Conservation (phyloP, 169 alveolate species). For the Condylostoma magnum region DNA sequence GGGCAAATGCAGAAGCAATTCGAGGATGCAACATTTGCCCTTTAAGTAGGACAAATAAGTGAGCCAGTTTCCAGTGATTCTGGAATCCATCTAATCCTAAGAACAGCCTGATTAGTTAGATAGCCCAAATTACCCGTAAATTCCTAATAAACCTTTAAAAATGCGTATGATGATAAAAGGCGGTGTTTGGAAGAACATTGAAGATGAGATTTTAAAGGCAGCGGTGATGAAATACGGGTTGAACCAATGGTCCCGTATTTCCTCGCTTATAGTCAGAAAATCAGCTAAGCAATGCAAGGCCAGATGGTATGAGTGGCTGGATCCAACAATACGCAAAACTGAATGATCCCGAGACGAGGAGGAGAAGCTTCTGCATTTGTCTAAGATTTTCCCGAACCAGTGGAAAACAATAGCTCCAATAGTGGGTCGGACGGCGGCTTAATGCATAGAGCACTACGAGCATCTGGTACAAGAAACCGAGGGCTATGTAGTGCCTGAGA, state of each 20-base stretch:
- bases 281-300: constrained; percentile 99
- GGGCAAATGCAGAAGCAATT: constrained; percentile 85
- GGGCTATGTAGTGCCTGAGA: constrained; percentile 88
- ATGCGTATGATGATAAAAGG: constrained; percentile 98
- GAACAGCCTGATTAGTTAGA: constrained; percentile 64
- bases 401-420: constrained; percentile 99
- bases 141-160: too few relatives aligned
- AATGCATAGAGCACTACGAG: constrained; percentile 99
- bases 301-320: constrained; percentile 91
- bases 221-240: constrained; percentile 99
- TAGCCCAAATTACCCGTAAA: too few relatives aligned
- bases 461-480: constrained; percentile 96
- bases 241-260: constrained; percentile 99
- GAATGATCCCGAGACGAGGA: constrained; percentile 99
- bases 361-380: constrained; percentile 97
- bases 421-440: constrained; percentile 99
- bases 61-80: constrained; percentile 85
- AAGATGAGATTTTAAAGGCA: constrained; percentile 99
- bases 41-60: constrained; percentile 82
- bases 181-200: constrained; percentile 99
- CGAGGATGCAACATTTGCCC: constrained; percentile 83
- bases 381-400: constrained; percentile 98
- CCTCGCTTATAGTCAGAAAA: constrained; percentile 96
- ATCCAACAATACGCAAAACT: constrained; percentile 98
- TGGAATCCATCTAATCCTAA: constrained; percentile 86